These are phyloP conservation scores for Blastobotrys muscicola DNA, from an alignment of 805 yeast species.

Conservation along the genomic window DNA sequence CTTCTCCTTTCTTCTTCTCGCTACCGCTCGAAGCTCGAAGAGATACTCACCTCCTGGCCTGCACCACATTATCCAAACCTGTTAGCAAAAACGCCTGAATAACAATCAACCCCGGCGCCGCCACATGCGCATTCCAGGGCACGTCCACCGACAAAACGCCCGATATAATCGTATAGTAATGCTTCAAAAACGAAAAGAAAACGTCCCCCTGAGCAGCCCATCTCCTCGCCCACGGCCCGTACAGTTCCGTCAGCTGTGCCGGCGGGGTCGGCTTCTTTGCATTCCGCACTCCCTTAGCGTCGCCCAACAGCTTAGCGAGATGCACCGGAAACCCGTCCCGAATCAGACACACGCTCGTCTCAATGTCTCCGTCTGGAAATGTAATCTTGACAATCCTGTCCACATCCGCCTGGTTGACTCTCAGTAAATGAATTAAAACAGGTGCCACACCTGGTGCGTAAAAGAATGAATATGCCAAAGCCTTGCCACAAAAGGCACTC, in stretches of 20 bases:
- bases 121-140: constrained; percentile 15
- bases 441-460: constrained; percentile 46
- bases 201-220: constrained; percentile 29
- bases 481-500: constrained; percentile 61
- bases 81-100: constrained; percentile 19
- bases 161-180: constrained; percentile 29
- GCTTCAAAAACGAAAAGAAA: constrained; percentile 34
- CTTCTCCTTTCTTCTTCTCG: constrained; percentile 1
- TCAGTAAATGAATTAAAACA: constrained; percentile 28
- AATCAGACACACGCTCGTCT: not conserved
- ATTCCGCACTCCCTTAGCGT: constrained; percentile 5
- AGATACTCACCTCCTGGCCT: constrained; percentile 5
- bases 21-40: not conserved
- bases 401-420: constrained; percentile 20
- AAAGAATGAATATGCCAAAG: constrained; percentile 55
- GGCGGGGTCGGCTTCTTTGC: constrained; percentile 9
- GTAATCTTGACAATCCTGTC: constrained; percentile 17
- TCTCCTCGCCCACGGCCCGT: constrained; percentile 29
- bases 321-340: constrained; percentile 20
- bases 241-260: constrained; percentile 14
- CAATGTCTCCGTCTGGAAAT: not conserved
- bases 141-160: constrained; percentile 5
- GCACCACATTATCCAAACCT: constrained; percentile 18
- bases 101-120: constrained; percentile 19
- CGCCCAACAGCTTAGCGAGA: constrained; percentile 20